phyloP scores from a whole-genome alignment of 106 monocot species.

The Dioscorea zingiberensis region DNA sequence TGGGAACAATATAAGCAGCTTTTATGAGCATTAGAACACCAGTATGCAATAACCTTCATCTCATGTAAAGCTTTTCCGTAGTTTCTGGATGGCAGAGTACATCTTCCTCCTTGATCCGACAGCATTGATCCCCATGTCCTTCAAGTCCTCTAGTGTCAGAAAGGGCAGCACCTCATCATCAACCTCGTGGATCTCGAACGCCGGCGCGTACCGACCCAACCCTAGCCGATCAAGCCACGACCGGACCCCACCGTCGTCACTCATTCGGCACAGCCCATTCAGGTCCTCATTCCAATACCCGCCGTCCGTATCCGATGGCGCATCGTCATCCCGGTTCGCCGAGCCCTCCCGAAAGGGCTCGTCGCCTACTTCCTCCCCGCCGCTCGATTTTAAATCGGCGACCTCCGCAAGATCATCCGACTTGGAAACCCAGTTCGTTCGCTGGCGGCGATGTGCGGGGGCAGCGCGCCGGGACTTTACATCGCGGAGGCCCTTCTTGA shows the following conservation, averaged over 20 bases:
- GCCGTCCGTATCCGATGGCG: conserved; percentile 19
- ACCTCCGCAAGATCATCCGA: conserved; percentile 8
- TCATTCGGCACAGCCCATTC: conserved; percentile 14
- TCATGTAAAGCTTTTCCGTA: conserved; percentile 30
- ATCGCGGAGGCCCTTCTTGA: neutral
- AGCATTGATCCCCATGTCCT: conserved; percentile 91
- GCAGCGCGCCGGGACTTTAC: conserved; percentile 3
- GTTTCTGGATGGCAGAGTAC: conserved; percentile 78
- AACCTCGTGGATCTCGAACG: conserved; percentile 93
- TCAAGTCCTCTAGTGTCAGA: conserved; percentile 80
- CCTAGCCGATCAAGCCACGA: conserved; percentile 64
- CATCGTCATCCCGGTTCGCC: conserved; percentile 21
- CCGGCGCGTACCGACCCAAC: conserved; percentile 54
- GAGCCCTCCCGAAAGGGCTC: conserved; percentile 21
- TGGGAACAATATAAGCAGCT: too few relatives aligned
- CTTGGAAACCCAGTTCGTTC: conserved; percentile 24
- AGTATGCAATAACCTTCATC: neutral
- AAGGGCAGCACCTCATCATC: conserved; percentile 82
- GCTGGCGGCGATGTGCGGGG: conserved; percentile 2
- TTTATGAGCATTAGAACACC: neutral
- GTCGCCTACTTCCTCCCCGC: conserved; percentile 18
- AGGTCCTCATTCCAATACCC: conserved; percentile 26
- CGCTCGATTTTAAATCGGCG: conserved; percentile 16
- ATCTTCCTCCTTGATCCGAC: conserved; percentile 91
- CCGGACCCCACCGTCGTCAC: conserved; percentile 38